Evolutionary conservation across 306 rosid species (phyloP).

Genomic region (Sophora flavescens): DNA sequence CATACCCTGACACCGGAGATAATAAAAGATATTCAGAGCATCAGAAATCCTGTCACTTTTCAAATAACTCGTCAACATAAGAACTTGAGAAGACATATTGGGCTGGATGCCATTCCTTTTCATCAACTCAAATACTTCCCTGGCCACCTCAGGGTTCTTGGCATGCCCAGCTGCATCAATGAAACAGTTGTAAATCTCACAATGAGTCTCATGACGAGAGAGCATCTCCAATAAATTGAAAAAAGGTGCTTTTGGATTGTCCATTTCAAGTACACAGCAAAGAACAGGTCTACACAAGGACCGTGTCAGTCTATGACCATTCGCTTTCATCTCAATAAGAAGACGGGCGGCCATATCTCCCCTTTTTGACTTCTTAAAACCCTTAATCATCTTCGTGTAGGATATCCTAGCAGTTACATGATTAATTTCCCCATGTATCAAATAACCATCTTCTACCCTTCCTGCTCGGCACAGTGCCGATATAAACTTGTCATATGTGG

Average conservation of each 20-base stretch:
- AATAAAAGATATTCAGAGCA: slow-evolving; percentile 67
- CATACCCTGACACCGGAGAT: slow-evolving; percentile 50
- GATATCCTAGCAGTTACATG: slow-evolving; percentile 44
- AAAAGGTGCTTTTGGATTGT: slow-evolving; percentile 58
- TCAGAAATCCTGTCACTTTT: slow-evolving; percentile 56
- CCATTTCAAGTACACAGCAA: slow-evolving; percentile 57
- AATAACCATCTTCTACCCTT: slow-evolving; percentile 69
- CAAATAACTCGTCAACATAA: slow-evolving; percentile 66
- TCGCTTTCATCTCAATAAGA: slow-evolving; percentile 80
- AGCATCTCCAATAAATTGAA: slow-evolving; percentile 64
- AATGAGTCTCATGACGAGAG: slow-evolving; percentile 43
- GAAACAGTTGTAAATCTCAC: slow-evolving; percentile 56
- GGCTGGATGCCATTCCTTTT: slow-evolving; percentile 58
- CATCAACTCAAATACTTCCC: slow-evolving; percentile 71
- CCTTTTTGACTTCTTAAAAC: slow-evolving; percentile 56
- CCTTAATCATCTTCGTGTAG: slow-evolving; percentile 60
- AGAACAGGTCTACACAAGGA: slow-evolving; percentile 57
- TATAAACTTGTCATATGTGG: slow-evolving; percentile 57
- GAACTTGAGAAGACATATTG: slow-evolving; percentile 45
- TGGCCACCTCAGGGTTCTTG: slow-evolving; percentile 62
- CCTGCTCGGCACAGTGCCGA: slow-evolving; percentile 64
- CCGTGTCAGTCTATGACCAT: slow-evolving; percentile 52
- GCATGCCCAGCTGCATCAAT: slow-evolving; percentile 66
- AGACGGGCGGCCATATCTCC: slow-evolving; percentile 79
- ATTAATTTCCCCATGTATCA: slow-evolving; percentile 59